Conservation (phyloP, 106 monocot genomes). For the Acorus gramineus region DNA sequence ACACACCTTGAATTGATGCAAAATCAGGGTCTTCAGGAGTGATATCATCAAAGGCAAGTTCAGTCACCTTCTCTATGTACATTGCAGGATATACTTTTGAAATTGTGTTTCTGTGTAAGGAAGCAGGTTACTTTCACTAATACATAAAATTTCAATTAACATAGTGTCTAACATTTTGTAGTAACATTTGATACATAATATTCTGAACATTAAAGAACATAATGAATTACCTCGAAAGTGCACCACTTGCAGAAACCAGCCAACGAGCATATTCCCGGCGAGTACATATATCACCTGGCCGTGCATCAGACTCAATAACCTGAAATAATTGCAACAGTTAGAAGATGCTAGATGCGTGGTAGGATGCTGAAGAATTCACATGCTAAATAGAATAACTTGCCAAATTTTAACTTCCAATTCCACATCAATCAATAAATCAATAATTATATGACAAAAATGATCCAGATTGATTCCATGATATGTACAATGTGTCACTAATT, state of each 20-base stretch:
- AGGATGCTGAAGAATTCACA: too few species aligned
- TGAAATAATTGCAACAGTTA: slow-evolving; percentile 8
- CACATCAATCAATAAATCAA: too few species aligned
- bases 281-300: slow-evolving; percentile 91
- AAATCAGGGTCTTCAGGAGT: slow-evolving; percentile 92
- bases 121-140: not conserved
- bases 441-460: too few species aligned
- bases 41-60: slow-evolving; percentile 96
- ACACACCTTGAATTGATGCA: slow-evolving; percentile 76
- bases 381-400: too few species aligned
- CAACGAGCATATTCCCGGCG: slow-evolving; percentile 99
- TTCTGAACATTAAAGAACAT: not conserved
- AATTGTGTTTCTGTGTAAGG: slow-evolving; percentile 44
- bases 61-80: slow-evolving; percentile 92
- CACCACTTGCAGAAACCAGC: slow-evolving; percentile 79
- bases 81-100: slow-evolving; percentile 98
- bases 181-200: not conserved
- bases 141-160: not conserved
- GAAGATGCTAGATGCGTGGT: too few species aligned
- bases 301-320: slow-evolving; percentile 82
- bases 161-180: not conserved
- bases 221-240: slow-evolving; percentile 52
- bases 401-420: too few species aligned
- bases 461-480: too few species aligned
- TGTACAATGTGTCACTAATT: too few species aligned